These are phyloP conservation scores for Lenzites betulinus DNA, from an alignment of 768 basidiomycete genomes.

Conservation along the genomic window DNA sequence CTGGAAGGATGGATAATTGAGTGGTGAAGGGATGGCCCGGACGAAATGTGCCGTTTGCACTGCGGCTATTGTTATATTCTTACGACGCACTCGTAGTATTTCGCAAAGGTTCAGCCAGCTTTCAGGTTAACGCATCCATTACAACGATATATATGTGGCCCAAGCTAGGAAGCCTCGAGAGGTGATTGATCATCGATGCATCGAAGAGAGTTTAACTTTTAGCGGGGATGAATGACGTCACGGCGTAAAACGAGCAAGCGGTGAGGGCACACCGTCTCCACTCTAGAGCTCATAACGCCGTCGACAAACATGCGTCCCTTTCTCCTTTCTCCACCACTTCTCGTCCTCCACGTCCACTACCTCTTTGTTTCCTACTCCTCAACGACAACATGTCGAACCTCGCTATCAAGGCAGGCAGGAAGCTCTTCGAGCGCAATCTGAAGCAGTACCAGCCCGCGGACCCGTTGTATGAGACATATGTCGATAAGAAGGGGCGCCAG, in stretches of 20 bases:
- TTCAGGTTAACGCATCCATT: no score
- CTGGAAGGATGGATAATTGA: no score
- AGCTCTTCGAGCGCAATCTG: conserved; percentile 65
- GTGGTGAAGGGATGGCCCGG: no score
- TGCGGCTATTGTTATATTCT: no score
- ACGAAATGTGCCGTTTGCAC: no score
- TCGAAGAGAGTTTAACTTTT: not conserved
- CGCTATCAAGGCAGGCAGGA: conserved; percentile 49
- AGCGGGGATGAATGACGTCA: conserved; percentile 5
- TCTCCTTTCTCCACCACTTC: not conserved
- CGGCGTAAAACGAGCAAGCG: conserved; percentile 3
- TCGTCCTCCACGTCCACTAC: no score
- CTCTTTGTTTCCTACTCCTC: not conserved
- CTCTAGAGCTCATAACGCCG: not conserved
- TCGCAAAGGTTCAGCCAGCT: no score
- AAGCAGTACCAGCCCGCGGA: conserved; percentile 70
- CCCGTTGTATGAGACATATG: conserved; percentile 70
- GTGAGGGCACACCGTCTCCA: not conserved
- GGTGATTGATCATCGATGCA: no score
- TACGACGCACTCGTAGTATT: no score
- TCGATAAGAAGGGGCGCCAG: conserved; percentile 55
- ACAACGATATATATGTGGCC: no score
- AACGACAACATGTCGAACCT: conserved; percentile 23
- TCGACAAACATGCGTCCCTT: not conserved
- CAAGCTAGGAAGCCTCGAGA: no score